These are phyloP conservation scores for Pseudogymnoascus sp. DNA, from an alignment of 2,329 filamentous ascomycete species.

Conservation along the genomic window DNA sequence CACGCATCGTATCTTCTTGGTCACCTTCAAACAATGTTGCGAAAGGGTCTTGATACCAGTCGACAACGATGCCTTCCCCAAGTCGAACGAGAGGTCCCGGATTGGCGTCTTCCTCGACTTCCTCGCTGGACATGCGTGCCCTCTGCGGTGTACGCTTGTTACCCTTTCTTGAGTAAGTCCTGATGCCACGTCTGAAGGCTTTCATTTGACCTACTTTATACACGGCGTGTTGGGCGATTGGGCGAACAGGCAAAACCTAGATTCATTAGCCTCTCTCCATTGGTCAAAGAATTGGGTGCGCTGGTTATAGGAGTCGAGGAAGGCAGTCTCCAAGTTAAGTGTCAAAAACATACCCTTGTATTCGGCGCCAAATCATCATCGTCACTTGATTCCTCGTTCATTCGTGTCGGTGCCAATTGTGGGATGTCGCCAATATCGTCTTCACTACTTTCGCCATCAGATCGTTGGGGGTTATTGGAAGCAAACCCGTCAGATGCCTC, in stretches of 20 bases:
- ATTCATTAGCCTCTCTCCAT: background rate
- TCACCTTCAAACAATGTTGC: conserved; percentile 58
- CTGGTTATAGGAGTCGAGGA: background rate
- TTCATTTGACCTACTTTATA: conserved; percentile 27
- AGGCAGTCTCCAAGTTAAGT: background rate
- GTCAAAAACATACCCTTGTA: conserved; percentile 20
- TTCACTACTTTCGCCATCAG: conserved; percentile 46
- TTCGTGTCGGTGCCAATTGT: conserved; percentile 38
- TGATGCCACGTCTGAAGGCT: conserved; percentile 24
- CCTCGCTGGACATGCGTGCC: conserved; percentile 12
- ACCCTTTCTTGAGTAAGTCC: conserved; percentile 34
- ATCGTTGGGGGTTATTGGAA: conserved; percentile 39
- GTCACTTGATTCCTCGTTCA: conserved; percentile 53
- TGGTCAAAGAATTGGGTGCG: background rate
- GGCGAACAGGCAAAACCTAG: conserved; percentile 28
- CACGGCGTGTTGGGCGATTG: conserved; percentile 20
- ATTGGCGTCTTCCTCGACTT: conserved; percentile 27
- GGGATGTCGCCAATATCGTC: conserved; percentile 23
- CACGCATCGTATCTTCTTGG: conserved; percentile 45
- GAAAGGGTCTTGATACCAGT: conserved; percentile 69
- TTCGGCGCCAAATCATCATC: conserved; percentile 31
- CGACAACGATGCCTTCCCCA: conserved; percentile 77
- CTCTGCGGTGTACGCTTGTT: conserved; percentile 20
- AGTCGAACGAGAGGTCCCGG: conserved; percentile 65
- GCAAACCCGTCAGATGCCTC: conserved; percentile 29